Conservation (phyloP, 2,329 filamentous ascomycete species). For the Colletotrichum chrysophilum region DNA sequence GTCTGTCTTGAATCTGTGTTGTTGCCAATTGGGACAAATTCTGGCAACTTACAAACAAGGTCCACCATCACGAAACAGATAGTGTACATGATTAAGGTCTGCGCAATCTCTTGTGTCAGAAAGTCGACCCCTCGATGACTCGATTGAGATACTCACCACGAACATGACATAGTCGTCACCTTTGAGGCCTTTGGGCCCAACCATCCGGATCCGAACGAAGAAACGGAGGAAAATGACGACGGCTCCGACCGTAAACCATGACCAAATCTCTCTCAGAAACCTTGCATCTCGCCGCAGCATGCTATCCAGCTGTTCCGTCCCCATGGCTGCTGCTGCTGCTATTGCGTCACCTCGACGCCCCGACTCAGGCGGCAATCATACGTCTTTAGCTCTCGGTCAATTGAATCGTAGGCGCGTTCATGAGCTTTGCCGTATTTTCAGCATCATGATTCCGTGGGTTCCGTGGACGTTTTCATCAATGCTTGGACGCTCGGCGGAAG, state of each 20-base stretch:
- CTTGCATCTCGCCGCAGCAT: background rate
- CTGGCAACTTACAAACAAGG: conserved; percentile 31
- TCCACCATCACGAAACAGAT: conserved; percentile 40
- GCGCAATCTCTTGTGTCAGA: background rate
- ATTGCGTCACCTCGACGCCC: background rate
- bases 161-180: conserved; percentile 44
- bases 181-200: conserved; percentile 39
- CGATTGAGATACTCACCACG: conserved; percentile 24
- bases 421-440: rapidly evolving
- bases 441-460: background rate
- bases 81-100: conserved; percentile 32
- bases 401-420: background rate
- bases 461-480: background rate
- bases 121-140: background rate
- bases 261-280: conserved; percentile 36
- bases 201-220: conserved; percentile 38
- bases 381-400: background rate
- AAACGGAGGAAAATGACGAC: conserved; percentile 36
- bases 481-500: background rate
- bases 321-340: background rate
- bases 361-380: background rate
- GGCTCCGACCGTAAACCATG: conserved; percentile 35
- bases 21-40: background rate
- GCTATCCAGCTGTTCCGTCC: background rate
- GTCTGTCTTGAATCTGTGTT: background rate